Evolutionary conservation across 129 eudicot species (phyloP).

Genomic region (Pittosporum tobira): DNA sequence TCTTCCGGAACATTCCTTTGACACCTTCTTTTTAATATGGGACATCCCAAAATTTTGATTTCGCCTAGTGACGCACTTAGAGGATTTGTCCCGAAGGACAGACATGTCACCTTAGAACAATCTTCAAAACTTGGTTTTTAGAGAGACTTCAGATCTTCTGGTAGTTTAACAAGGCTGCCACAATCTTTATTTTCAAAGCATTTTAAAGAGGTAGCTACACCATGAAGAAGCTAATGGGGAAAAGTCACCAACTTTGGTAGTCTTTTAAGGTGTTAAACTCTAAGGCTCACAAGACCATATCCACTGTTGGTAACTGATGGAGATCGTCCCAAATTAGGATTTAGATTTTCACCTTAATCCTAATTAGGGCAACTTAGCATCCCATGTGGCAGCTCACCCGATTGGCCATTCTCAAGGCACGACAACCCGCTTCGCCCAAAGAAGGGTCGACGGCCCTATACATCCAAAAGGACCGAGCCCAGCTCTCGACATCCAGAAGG

Average conservation of each 20-base stretch:
- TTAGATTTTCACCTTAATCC: too few species aligned
- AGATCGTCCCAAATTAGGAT: too few species aligned
- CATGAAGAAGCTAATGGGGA: not conserved
- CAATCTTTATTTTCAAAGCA: not conserved
- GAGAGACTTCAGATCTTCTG: not conserved
- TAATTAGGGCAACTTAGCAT: too few species aligned
- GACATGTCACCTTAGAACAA: not conserved
- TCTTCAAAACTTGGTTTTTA: not conserved
- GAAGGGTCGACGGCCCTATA: too few species aligned
- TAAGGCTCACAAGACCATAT: not conserved
- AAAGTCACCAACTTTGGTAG: not conserved
- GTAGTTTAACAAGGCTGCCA: not conserved
- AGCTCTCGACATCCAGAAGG: too few species aligned
- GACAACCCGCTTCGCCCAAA: too few species aligned
- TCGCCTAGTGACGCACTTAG: not conserved
- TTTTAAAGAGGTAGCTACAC: not conserved
- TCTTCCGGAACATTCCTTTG: not conserved
- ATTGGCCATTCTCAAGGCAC: too few species aligned
- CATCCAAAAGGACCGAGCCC: too few species aligned
- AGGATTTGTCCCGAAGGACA: not conserved
- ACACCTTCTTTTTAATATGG: not conserved
- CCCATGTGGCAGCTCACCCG: too few species aligned
- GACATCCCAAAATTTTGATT: not conserved
- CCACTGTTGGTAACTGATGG: too few species aligned
- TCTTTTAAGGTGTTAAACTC: not conserved